Evolutionary conservation across 176 grass and related monocot genomes (phyloP).

Genomic region (Guadua angustifolia): DNA sequence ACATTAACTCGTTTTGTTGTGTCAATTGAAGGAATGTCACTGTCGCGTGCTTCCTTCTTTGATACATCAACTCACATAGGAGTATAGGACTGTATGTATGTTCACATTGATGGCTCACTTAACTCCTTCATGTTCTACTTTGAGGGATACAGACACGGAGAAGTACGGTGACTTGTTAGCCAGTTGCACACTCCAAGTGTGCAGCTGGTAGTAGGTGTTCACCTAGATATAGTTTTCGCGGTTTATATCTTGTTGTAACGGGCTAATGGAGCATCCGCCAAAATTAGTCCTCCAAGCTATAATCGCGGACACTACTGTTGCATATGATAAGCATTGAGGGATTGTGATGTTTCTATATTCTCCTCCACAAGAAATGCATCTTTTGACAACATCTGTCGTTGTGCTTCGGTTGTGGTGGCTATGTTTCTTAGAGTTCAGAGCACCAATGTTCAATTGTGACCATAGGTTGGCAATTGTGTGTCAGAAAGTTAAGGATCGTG

Average conservation of each 20-base stretch:
- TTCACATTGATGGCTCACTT: not conserved
- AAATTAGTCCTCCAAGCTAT: slow-evolving; percentile 14
- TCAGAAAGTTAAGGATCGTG: not conserved
- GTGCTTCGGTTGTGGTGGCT: not conserved
- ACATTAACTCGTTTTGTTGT: slow-evolving; percentile 52
- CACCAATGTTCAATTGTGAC: not conserved
- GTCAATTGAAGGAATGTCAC: slow-evolving; percentile 37
- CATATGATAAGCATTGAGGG: not conserved
- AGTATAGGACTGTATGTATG: not conserved
- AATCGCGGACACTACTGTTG: not conserved
- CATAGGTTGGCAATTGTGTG: not conserved
- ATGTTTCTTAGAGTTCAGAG: not conserved
- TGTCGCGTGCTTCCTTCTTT: slow-evolving; percentile 19
- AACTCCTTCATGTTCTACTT: not conserved
- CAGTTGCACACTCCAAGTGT: slow-evolving; percentile 4
- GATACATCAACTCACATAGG: slow-evolving; percentile 45
- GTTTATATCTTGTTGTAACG: slow-evolving; percentile 7
- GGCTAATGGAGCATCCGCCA: not conserved
- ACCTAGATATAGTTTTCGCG: slow-evolving; percentile 9
- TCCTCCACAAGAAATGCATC: slow-evolving; percentile 14
- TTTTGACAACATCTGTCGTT: not conserved
- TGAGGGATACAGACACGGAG: not conserved
- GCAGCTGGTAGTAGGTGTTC: slow-evolving; percentile 37
- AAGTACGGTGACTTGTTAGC: slow-evolving; percentile 12
- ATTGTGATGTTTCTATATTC: not conserved